phyloP scores from a whole-genome alignment of 2,329 filamentous ascomycete species.

The Penicillium expansum region DNA sequence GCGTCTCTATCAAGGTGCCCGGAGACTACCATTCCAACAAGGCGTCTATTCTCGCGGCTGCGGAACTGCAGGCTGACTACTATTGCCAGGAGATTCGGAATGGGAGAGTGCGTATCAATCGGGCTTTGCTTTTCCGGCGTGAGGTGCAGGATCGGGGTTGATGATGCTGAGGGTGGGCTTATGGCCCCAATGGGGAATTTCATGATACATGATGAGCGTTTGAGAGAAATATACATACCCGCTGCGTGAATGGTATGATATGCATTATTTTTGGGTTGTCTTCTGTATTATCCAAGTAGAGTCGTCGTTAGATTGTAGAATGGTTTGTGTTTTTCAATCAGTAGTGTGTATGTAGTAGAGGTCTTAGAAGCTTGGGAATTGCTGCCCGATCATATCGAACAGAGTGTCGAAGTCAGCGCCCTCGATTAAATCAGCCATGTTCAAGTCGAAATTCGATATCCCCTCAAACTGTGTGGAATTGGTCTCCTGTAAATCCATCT shows the following conservation, averaged over 20 bases:
- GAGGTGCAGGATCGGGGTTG: background rate
- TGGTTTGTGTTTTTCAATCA: background rate
- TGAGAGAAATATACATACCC: background rate
- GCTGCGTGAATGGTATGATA: background rate
- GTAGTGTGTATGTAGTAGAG: background rate
- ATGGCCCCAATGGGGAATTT: background rate
- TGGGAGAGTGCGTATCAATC: conserved; percentile 1
- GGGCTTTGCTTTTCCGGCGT: background rate
- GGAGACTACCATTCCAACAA: conserved; percentile 8
- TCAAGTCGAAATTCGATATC: conserved; percentile 30
- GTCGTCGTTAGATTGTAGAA: background rate
- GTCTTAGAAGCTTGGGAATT: conserved; percentile 30
- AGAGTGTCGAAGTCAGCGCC: conserved; percentile 33
- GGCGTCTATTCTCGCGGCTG: conserved; percentile 5
- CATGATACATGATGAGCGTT: background rate
- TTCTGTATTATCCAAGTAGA: background rate
- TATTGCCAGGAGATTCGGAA: conserved; percentile 9
- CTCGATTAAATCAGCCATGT: conserved; percentile 34
- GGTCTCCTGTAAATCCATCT: conserved; percentile 11
- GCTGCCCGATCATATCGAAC: conserved; percentile 34
- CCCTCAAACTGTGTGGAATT: conserved; percentile 1
- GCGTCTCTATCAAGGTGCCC: conserved; percentile 10
- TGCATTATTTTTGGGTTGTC: background rate
- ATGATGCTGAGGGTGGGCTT: background rate
- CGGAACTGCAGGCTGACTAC: conserved; percentile 7